Percentiles rank a stretch among this genome's conserved stretches.
Conservation (phyloP, 179 eudicot species). For the Dionaea muscipula region DNA sequence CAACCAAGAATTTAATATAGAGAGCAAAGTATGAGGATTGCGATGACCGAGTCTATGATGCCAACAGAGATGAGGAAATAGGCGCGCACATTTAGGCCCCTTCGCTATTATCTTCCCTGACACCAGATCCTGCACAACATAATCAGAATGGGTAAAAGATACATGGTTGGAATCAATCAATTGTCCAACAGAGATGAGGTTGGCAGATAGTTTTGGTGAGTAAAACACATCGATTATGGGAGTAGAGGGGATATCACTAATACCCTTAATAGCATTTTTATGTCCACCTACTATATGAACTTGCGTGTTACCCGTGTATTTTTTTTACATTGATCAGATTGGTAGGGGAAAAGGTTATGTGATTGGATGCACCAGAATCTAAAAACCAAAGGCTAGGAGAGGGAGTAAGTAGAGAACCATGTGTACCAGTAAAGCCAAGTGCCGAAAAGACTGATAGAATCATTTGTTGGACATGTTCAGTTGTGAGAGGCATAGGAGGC, state of each 20-base stretch:
- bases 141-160: background rate
- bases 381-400: background rate
- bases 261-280: background rate
- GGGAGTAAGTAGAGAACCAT: no score
- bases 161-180: background rate
- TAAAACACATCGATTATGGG: background rate
- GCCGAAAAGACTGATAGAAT: no score
- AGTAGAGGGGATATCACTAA: background rate
- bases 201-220: background rate
- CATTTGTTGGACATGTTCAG: no score
- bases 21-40: no score
- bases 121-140: slow-evolving; percentile 3
- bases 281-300: no score
- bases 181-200: background rate
- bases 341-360: no score
- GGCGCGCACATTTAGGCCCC: slow-evolving; percentile 10
- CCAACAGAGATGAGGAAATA: background rate
- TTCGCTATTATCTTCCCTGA: slow-evolving; percentile 7
- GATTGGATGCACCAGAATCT: background rate
- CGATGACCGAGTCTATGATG: no score
- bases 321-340: no score
- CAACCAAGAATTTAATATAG: no score
- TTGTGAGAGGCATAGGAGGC: no score
- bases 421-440: no score
- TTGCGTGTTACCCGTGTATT: no score